Base-by-base conservation (phyloP, 805 yeast genomes). In the Pichia exigua region DNA sequence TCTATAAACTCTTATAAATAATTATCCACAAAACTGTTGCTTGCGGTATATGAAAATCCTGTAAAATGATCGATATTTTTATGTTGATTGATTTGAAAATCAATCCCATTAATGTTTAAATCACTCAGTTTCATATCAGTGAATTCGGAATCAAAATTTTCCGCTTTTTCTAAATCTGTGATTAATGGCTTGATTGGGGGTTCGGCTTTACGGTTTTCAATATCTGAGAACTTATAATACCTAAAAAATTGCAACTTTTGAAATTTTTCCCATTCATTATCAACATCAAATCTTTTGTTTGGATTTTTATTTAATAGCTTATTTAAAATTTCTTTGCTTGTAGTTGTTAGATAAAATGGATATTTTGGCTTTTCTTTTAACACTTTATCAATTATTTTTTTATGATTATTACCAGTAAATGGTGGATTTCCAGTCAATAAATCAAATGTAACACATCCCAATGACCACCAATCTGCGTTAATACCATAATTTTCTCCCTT, bases 401-500 rank as follows among this genome's bases (percentile, higher is more conserved):
- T 82, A 62, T 85, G 85, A 57, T 83, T 85, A 51, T 77, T 82
- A 3, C 96, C 96, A 0, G 90, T 84, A 65, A 87, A 87, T 2
- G 96, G 96, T 0, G 96, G 95, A 49, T 79, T 73, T 0, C 96
- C 96, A 0, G 90, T 82, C 48, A 89, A 71, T 76, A 88, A 76
- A 65, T 89, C 95, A 60, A 71, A 86, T 51, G 82, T 72, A 10
- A 88, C 82, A 52, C 94, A 85, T 0, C 96, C 96, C 26, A 89
- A 68, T 0, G 95, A 87, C 88, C 95, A 88, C 85, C 95, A 87
- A 64, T 88, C 96, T 22, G 89, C 94, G 18, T 79, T 73, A 52
- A 75, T 79, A 53, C 86, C 89, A 63, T 88, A 89, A 35, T 84
- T 81, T 57, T 81, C 76, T 27, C 95, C 95, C 44, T 78, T 78